Percentiles rank a stretch among this genome's conserved stretches.
Conservation (phyloP, 306 rosid genomes). For the Astragalus glycyphyllos region DNA sequence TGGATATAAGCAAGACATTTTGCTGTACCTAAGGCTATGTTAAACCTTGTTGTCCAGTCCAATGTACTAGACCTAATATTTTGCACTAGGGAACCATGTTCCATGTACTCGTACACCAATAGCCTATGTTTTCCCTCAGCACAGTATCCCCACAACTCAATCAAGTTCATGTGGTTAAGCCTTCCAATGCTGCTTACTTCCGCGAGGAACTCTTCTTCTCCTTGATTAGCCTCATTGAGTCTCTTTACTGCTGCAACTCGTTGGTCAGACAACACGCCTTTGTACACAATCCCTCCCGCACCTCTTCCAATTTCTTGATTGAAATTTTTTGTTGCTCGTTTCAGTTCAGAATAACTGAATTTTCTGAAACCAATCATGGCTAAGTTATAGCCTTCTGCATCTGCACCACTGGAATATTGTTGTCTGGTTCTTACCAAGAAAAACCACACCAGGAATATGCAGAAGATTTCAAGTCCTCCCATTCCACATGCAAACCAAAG, state of each 20-base stretch:
- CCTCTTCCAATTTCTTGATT: conserved; percentile 67
- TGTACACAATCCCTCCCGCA: conserved; percentile 59
- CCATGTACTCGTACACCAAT: conserved; percentile 63
- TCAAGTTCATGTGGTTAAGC: conserved; percentile 69
- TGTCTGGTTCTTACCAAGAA: conserved; percentile 28
- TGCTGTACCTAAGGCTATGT: conserved; percentile 63
- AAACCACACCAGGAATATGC: conserved; percentile 47
- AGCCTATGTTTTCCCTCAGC: conserved; percentile 62
- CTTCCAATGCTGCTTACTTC: conserved; percentile 67
- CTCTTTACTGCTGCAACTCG: conserved; percentile 60
- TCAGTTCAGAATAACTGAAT: conserved; percentile 57
- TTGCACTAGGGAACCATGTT: conserved; percentile 54
- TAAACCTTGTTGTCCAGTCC: conserved; percentile 54
- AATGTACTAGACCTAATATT: conserved; percentile 45
- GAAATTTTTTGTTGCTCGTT: conserved; percentile 56
- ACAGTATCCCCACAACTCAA: conserved; percentile 68
- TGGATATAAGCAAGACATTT: conserved; percentile 70
- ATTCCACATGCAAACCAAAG: conserved; percentile 54
- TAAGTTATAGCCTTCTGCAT: conserved; percentile 40
- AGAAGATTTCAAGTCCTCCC: conserved; percentile 55
- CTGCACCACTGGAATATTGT: conserved; percentile 11
- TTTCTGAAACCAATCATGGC: conserved; percentile 53
- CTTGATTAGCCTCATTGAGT: conserved; percentile 52
- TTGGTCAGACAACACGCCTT: conserved; percentile 49
- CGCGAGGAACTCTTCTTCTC: conserved; percentile 63